These are phyloP conservation scores for Populus pruinosa DNA, from an alignment of 345 rosid species.

Conservation along the genomic window DNA sequence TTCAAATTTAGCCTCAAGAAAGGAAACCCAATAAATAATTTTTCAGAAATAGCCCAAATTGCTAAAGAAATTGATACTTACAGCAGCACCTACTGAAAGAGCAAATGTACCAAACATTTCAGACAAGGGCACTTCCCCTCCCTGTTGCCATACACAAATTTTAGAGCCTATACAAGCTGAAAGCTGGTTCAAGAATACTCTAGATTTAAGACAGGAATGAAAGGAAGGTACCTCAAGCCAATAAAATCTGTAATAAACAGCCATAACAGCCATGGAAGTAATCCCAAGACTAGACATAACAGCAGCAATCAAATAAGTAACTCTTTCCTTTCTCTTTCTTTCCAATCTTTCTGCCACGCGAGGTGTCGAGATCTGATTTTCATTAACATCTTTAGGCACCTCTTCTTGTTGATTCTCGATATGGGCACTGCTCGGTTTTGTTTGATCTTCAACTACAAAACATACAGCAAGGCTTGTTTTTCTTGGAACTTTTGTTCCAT, in stretches of 20 bases:
- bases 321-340: conserved; percentile 44
- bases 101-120: conserved; percentile 62
- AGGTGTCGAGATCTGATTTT: conserved; percentile 17
- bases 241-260: conserved; percentile 59
- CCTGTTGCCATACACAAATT: conserved; percentile 23
- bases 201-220: not conserved
- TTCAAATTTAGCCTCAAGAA: not conserved
- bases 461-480: conserved; percentile 46
- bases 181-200: not conserved
- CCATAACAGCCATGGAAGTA: conserved; percentile 49
- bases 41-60: not conserved
- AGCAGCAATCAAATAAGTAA: conserved; percentile 54
- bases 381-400: not conserved
- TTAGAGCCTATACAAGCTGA: not conserved
- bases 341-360: conserved; percentile 35
- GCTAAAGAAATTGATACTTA: conserved; percentile 17
- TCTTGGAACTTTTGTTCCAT: conserved; percentile 8
- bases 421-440: conserved; percentile 30
- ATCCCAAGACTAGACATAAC: conserved; percentile 55
- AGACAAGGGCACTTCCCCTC: conserved; percentile 37
- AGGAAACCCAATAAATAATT: too few relatives aligned
- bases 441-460: conserved; percentile 52
- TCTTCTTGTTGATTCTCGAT: conserved; percentile 15
- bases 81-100: conserved; percentile 59
- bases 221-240: conserved; percentile 54